These are phyloP conservation scores for Cucurbitaria berberidis DNA, from an alignment of 2,329 filamentous ascomycete genomes.

Conservation along the genomic window DNA sequence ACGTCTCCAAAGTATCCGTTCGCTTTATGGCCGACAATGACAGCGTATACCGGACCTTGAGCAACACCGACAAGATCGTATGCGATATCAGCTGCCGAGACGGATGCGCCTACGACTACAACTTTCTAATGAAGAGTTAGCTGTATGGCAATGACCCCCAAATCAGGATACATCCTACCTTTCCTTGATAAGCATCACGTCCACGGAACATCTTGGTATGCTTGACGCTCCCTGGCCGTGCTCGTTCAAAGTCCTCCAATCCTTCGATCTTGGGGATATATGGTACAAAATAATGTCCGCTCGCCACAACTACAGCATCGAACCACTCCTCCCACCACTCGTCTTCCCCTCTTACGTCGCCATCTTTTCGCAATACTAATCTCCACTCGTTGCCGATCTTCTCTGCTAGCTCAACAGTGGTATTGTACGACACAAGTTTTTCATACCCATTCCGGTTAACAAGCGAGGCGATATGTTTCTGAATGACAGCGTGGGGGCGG, in stretches of 20 bases:
- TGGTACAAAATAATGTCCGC: slow-evolving; percentile 66
- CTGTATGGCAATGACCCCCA: not conserved
- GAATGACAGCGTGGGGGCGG: slow-evolving; percentile 64
- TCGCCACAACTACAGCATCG: slow-evolving; percentile 67
- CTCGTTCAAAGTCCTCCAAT: slow-evolving; percentile 55
- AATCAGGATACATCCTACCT: slow-evolving; percentile 42
- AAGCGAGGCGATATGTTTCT: slow-evolving; percentile 61
- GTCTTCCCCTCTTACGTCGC: slow-evolving; percentile 48
- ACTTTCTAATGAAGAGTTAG: slow-evolving; percentile 55
- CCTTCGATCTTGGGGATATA: slow-evolving; percentile 61
- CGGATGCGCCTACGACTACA: slow-evolving; percentile 67
- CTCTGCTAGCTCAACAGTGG: slow-evolving; percentile 66
- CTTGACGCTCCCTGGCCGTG: slow-evolving; percentile 57
- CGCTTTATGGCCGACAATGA: slow-evolving; percentile 60
- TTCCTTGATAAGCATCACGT: slow-evolving; percentile 53
- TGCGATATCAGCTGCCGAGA: slow-evolving; percentile 68
- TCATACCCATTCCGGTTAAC: slow-evolving; percentile 61
- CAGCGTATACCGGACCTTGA: slow-evolving; percentile 58
- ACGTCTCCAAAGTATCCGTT: slow-evolving; percentile 64
- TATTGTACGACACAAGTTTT: slow-evolving; percentile 61
- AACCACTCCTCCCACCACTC: slow-evolving; percentile 69
- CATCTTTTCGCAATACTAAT: slow-evolving; percentile 59
- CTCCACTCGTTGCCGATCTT: slow-evolving; percentile 55
- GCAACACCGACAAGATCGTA: slow-evolving; percentile 58
- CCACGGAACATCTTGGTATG: slow-evolving; percentile 64